Evolutionary conservation across 2,329 filamentous ascomycete genomes (phyloP).

Genomic region (Cladosporium cucumerinum): DNA sequence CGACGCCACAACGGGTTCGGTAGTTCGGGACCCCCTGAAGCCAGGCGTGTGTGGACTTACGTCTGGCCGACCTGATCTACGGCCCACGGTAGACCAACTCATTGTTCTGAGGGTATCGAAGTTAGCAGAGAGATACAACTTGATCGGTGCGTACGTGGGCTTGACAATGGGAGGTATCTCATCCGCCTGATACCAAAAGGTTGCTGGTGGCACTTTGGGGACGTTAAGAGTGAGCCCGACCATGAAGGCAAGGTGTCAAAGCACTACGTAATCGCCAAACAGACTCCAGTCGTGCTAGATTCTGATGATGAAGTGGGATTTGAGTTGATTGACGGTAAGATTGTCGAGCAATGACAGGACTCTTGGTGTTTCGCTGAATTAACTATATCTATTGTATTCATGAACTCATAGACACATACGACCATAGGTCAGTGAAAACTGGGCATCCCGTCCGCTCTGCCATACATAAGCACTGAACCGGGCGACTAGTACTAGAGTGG

Average conservation of each 20-base stretch:
- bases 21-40: not conserved
- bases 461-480: no score
- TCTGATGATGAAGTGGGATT: not conserved
- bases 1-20: not conserved
- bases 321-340: not conserved
- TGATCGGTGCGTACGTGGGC: not conserved
- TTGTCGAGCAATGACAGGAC: not conserved
- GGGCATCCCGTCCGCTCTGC: no score
- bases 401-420: no score
- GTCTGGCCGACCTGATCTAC: not conserved
- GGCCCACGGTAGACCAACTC: not conserved
- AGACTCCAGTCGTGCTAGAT: not conserved
- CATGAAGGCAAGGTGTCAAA: not conserved
- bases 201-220: constrained; percentile 5
- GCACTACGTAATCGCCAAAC: not conserved
- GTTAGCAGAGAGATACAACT: not conserved
- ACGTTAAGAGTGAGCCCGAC: not conserved
- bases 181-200: not conserved
- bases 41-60: not conserved
- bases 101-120: not conserved
- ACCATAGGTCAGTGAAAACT: no score
- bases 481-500: no score
- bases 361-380: no score
- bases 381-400: no score
- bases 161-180: not conserved